Base-by-base conservation (phyloP, 2,329 filamentous ascomycete species). In the Fusarium sp. region DNA sequence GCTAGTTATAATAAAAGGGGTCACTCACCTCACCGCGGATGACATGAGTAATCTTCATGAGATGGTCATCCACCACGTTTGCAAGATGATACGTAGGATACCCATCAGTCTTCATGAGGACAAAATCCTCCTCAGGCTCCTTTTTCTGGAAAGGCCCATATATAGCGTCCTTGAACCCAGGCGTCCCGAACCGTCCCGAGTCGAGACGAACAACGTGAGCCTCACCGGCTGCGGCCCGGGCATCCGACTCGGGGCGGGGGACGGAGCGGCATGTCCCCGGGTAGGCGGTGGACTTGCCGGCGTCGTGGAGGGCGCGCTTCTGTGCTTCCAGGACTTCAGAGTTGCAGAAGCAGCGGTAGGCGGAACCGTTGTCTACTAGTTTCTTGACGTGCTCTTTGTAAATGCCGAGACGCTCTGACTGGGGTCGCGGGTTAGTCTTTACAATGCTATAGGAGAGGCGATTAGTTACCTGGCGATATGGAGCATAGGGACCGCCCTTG, bases 41-140 rank as follows among this genome's bases (percentile, higher is more conserved):
- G 16, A 99, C 96, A 82, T 98, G 96, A 0, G 95, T 98, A 75
- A 99, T 97, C 69, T 94, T 86, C 96, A 99, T 99, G 69, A 93
- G 87, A 81, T 98, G 94, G 79, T 99, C 96, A 79, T 99, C 96
- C 6, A 99, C 92, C 10, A 99, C 96, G 79, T 98, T 99, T 6
- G 96, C 96, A 70, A 99, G 92, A 82, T 99, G 96, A 79, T 99
- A 99, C 0, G 97, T 99, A 0, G 96, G 96, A 73, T 93, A 93
- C 0, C 95, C 95, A 80, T 99, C 96, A 1, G 92, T 92, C 82
- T 99, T 99, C 69, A 98, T 86, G 45, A 99, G 86, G 70, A 99
- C 93, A 22, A 95, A 96, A 79, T 98, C 95, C 75, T 96, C 94
- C 81, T 91, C 83, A 61, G 84, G 74, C 73, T 87, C 80, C 78